Base-by-base conservation (phyloP, 2,329 filamentous ascomycete genomes). In the Phaeosphaeria sp. region DNA sequence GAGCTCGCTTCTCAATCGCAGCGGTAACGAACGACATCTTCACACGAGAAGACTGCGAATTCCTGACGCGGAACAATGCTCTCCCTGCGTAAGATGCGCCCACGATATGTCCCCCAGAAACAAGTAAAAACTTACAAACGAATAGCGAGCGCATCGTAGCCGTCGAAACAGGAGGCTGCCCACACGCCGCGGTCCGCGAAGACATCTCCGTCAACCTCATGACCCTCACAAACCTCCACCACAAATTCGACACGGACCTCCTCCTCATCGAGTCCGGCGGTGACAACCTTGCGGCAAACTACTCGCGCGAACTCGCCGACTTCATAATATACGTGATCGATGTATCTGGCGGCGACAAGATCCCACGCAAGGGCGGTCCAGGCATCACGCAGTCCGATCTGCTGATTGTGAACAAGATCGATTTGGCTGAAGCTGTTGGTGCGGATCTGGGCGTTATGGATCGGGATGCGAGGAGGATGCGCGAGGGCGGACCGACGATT, bases 11-110 rank as follows among this genome's bases (percentile, higher is more conserved):
- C 86, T 92, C 89, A 74, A 91, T 99, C 72, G 95, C 95, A 0
- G 95, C 93, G 59, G 94, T 99, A 21, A 99, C 95, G 49, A 98
- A 98, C 84, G 94, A 98, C 83, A 98, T 98, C 83, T 98, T 98
- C 84, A 98, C 94, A 21, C 90, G 84, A 64, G 95, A 99, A 81
- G 95, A 99, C 83, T 93, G 93, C 82, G 95, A 98, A 79, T 99
- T 99, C 82, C 88, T 99, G 24, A 96, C 92, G 57, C 88, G 89
- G 56, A 86, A 97, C 84, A 85, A 87, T 64, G 95, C 95, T 6
- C 89, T 98, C 0, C 90, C 93, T 0, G 85, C 93, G 5, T 75
- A 64, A 61, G 69, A 48, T 48, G 15, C 15, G 15, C 18, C 39
- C n/a, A 6, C 22, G 17, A 42, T 18, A 27, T 15, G 33, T 1